Conservation (phyloP, 2,329 filamentous ascomycete genomes). For the Beauveria bassiana region DNA sequence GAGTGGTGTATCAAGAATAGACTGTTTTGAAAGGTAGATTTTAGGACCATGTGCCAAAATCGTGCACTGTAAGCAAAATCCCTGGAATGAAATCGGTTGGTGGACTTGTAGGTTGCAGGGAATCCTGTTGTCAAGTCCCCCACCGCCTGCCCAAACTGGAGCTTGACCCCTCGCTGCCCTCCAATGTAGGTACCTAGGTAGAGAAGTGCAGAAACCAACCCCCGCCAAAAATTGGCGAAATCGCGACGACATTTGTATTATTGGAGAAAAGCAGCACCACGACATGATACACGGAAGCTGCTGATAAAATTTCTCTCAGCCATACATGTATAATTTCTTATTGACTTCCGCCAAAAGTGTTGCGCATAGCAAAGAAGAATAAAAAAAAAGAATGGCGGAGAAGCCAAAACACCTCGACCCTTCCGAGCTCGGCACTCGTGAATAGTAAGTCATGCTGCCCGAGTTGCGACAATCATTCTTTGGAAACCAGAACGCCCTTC, state of each 20-base stretch:
- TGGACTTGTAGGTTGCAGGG: not conserved
- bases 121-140: not conserved
- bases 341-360: no score
- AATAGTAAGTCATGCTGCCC: constrained; percentile 58
- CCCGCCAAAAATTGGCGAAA: constrained; percentile 4
- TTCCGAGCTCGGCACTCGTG: constrained; percentile 75
- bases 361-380: not conserved
- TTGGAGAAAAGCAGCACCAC: not conserved
- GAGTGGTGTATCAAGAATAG: no score
- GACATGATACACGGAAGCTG: not conserved
- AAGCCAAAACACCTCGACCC: constrained; percentile 63
- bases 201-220: not conserved
- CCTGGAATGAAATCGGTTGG: not conserved
- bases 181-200: not conserved
- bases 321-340: no score
- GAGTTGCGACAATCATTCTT: not conserved
- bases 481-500: not conserved
- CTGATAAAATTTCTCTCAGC: no score
- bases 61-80: no score
- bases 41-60: no score
- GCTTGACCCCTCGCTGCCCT: not conserved
- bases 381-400: not conserved
- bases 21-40: no score
- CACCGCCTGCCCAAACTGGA: constrained; percentile 7
- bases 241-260: not conserved